Conservation (phyloP, 805 yeast genomes). For the Lachancea quebecensis region DNA sequence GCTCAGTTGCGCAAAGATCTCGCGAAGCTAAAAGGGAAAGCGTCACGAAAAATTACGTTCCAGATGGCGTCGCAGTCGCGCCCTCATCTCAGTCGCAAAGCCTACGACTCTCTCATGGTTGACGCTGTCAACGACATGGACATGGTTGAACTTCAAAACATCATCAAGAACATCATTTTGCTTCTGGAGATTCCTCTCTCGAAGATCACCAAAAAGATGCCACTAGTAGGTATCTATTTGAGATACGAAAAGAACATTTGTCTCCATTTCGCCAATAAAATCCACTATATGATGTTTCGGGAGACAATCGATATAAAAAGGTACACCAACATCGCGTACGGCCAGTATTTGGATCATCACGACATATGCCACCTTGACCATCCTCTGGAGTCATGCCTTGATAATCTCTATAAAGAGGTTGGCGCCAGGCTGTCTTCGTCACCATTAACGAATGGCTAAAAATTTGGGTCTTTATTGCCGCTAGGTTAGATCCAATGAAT, state of each 20-base stretch:
- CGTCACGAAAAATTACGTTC: constrained; percentile 18
- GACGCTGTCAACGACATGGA: constrained; percentile 26
- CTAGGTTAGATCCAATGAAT: not conserved
- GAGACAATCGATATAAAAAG: constrained; percentile 23
- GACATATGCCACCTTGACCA: constrained; percentile 18
- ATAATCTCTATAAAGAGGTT: constrained; percentile 26
- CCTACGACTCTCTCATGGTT: constrained; percentile 20
- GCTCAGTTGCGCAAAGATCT: constrained; percentile 4
- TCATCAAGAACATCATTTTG: constrained; percentile 30
- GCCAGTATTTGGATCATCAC: constrained; percentile 15
- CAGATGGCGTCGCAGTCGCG: constrained; percentile 16
- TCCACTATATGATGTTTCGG: constrained; percentile 28
- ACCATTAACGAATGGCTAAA: constrained; percentile 1
- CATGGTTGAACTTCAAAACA: constrained; percentile 30
- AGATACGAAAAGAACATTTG: constrained; percentile 26
- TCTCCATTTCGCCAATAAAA: constrained; percentile 28
- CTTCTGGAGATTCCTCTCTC: constrained; percentile 30
- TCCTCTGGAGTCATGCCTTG: constrained; percentile 25
- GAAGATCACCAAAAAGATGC: constrained; percentile 22
- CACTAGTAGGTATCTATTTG: constrained; percentile 22
- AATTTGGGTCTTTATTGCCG: not conserved
- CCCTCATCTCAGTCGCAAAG: constrained; percentile 22
- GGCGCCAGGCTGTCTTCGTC: constrained; percentile 10
- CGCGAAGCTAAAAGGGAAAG: constrained; percentile 20
- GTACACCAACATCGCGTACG: constrained; percentile 19